phyloP scores from a whole-genome alignment of 495 filamentous ascomycete genomes.

The Neurospora sublineolata region DNA sequence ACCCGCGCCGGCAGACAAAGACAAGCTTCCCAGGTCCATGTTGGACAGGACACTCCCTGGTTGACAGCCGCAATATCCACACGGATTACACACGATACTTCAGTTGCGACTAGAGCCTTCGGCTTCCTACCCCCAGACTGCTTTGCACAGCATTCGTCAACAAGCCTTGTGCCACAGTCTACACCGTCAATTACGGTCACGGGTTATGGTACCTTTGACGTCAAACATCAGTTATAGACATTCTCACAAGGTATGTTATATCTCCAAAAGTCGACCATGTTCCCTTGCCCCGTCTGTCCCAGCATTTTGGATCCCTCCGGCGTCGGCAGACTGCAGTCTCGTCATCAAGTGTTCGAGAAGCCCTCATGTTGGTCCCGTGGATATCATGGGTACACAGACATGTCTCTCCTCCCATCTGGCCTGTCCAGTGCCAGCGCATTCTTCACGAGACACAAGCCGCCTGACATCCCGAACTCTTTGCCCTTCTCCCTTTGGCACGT shows the following conservation, averaged over 20 bases:
- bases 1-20: background rate
- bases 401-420: background rate
- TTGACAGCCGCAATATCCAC: background rate
- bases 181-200: background rate
- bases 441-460: background rate
- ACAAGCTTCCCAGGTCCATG: conserved; percentile 2
- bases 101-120: background rate
- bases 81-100: background rate
- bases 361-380: background rate
- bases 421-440: background rate
- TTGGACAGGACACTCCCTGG: conserved; percentile 9
- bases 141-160: background rate
- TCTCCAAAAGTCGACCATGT: background rate
- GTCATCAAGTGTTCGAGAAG: background rate
- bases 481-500: background rate
- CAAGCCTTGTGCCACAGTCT: background rate
- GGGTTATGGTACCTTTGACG: background rate
- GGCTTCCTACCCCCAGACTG: background rate
- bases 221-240: background rate
- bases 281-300: background rate
- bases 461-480: background rate
- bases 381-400: background rate
- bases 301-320: background rate
- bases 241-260: background rate
- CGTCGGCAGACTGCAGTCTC: background rate